phyloP scores from a whole-genome alignment of 805 yeast species.

The Wickerhamiella brachini region DNA sequence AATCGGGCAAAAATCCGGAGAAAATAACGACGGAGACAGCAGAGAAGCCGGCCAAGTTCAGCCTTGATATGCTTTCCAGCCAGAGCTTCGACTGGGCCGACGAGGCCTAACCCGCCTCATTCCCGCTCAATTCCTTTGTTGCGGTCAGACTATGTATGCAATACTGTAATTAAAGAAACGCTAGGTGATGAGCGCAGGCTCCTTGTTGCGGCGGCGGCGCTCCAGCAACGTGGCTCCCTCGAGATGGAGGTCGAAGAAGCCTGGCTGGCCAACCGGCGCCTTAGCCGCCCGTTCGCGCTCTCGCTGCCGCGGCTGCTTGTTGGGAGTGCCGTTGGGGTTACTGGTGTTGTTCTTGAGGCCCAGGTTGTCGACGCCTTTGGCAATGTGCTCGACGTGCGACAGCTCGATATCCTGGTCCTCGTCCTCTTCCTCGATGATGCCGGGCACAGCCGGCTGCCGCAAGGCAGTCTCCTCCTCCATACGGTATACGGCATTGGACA shows the following conservation, averaged over 20 bases:
- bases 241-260: constrained; percentile 42
- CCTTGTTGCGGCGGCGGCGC: constrained; percentile 27
- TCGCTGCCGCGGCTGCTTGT: constrained; percentile 4
- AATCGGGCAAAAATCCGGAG: too few relatives aligned
- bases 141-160: neutral
- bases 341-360: constrained; percentile 2
- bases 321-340: constrained; percentile 2
- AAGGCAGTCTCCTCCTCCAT: constrained; percentile 48
- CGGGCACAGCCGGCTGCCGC: constrained; percentile 16
- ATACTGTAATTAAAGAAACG: neutral
- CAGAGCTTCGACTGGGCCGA: constrained; percentile 1
- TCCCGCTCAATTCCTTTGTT: too few relatives aligned
- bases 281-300: constrained; percentile 1
- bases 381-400: constrained; percentile 11
- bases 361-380: constrained; percentile 10
- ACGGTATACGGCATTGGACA: constrained; percentile 75
- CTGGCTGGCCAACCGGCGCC: constrained; percentile 5
- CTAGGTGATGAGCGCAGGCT: constrained; percentile 1
- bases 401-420: constrained; percentile 21
- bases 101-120: constrained; percentile 1
- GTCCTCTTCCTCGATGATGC: constrained; percentile 24
- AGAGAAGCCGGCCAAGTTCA: neutral
- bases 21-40: neutral
- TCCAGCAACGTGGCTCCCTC: constrained; percentile 52
- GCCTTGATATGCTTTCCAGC: neutral